Evolutionary conservation across 2,329 filamentous ascomycete genomes (phyloP).

Genomic region (Colletotrichum chrysophilum): DNA sequence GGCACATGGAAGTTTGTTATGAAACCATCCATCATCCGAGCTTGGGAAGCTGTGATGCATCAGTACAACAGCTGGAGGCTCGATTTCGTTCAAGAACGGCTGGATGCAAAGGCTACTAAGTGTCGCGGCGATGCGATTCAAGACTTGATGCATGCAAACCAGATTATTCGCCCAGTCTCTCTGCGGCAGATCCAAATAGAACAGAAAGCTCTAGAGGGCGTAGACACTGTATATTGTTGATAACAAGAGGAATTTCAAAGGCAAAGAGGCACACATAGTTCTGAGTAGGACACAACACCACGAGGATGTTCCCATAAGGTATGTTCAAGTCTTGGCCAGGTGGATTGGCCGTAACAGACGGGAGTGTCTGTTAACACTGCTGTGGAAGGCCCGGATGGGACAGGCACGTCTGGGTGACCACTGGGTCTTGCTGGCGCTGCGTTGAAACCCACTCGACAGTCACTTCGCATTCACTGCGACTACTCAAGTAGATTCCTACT

Average conservation of each 20-base stretch:
- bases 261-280: no score
- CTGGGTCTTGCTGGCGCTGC: not conserved
- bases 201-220: slow-evolving; percentile 28
- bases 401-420: not conserved
- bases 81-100: slow-evolving; percentile 23
- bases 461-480: not conserved
- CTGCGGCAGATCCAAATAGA: slow-evolving; percentile 36
- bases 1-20: slow-evolving; percentile 33
- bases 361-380: not conserved
- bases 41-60: slow-evolving; percentile 32
- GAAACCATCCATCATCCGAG: slow-evolving; percentile 24
- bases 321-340: no score
- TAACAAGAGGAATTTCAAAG: not conserved
- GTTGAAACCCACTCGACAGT: not conserved
- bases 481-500: not conserved
- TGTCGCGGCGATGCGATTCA: slow-evolving; percentile 36
- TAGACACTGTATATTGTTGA: slow-evolving; percentile 1
- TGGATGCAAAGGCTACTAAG: slow-evolving; percentile 29
- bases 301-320: no score
- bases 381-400: not conserved
- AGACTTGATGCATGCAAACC: slow-evolving; percentile 30
- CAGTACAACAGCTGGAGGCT: slow-evolving; percentile 24
- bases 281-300: no score
- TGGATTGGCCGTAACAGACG: no score
- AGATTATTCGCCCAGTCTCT: slow-evolving; percentile 36